phyloP scores from a whole-genome alignment of 1,284 basidiomycete genomes.

The Ceratobasidium sp. region DNA sequence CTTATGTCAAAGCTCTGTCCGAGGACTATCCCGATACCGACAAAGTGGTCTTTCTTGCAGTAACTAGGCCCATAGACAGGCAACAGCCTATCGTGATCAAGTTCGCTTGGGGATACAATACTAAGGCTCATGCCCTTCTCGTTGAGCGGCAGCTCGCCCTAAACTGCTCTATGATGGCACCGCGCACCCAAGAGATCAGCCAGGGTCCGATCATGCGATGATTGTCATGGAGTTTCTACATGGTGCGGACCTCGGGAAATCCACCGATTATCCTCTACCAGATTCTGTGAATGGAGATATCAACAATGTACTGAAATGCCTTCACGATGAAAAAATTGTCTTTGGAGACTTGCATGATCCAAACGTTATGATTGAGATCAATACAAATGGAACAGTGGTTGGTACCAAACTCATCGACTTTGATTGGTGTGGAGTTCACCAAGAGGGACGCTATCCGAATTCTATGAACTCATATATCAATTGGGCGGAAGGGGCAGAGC shows the following conservation, averaged over 20 bases:
- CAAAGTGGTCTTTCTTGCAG: neutral
- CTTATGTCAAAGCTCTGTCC: neutral
- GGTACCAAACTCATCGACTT: conserved; percentile 23
- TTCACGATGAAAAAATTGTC: conserved; percentile 18
- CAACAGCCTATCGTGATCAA: conserved; percentile 31
- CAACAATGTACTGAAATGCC: neutral
- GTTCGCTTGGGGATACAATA: conserved; percentile 38
- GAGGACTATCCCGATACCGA: neutral
- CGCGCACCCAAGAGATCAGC: conserved; percentile 1
- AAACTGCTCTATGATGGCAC: conserved; percentile 30
- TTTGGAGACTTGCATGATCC: conserved; percentile 30
- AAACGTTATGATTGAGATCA: conserved; percentile 18
- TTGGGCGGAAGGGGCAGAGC: neutral
- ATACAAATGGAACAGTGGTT: neutral
- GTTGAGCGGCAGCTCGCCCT: conserved; percentile 37
- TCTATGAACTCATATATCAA: neutral
- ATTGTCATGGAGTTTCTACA: conserved; percentile 32
- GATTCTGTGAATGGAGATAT: neutral
- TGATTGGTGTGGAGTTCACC: conserved; percentile 17
- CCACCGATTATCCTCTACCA: neutral
- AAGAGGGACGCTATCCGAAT: conserved; percentile 1
- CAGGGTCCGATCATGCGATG: neutral
- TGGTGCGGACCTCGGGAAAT: neutral
- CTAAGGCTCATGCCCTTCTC: conserved; percentile 36
- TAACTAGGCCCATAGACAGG: neutral